Evolutionary conservation across 768 basidiomycete species (phyloP).

Genomic region (Suillus brevipes): DNA sequence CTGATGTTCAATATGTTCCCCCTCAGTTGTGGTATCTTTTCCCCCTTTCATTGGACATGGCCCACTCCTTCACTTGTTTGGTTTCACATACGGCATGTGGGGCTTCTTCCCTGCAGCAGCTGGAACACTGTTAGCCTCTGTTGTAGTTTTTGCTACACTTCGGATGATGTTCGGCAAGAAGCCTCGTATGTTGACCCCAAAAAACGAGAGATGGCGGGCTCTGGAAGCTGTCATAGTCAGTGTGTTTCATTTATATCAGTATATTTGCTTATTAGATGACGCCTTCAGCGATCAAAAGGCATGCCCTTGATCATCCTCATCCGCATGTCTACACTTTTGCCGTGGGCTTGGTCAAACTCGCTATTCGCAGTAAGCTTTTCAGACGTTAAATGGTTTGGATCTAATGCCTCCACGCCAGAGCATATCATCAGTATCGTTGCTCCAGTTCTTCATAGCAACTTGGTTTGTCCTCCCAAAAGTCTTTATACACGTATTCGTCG

Average conservation of each 20-base stretch:
- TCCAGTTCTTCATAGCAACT: constrained; percentile 79
- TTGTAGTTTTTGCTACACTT: constrained; percentile 58
- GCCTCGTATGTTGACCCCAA: constrained; percentile 58
- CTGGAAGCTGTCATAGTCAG: constrained; percentile 73
- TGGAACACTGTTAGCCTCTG: constrained; percentile 66
- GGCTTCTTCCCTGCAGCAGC: constrained; percentile 67
- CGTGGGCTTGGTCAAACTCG: constrained; percentile 82
- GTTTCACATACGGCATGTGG: constrained; percentile 80
- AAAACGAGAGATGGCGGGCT: constrained; percentile 75
- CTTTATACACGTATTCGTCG: constrained; percentile 73
- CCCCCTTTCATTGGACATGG: constrained; percentile 33
- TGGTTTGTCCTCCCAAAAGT: constrained; percentile 69
- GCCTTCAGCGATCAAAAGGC: constrained; percentile 63
- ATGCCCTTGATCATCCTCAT: constrained; percentile 81
- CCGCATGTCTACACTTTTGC: constrained; percentile 78
- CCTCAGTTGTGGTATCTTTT: constrained; percentile 30
- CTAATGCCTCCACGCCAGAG: constrained; percentile 43
- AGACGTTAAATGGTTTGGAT: constrained; percentile 4
- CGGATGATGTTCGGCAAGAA: constrained; percentile 58
- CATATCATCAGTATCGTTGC: constrained; percentile 69
- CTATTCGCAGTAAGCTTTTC: constrained; percentile 67
- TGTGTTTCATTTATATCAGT: constrained; percentile 4
- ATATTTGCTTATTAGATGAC: neutral
- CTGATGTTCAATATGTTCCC: constrained; percentile 36
- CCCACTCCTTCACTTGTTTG: constrained; percentile 56